Base-by-base conservation (phyloP, 2,329 filamentous ascomycete genomes). In the Elsinoe perseae region DNA sequence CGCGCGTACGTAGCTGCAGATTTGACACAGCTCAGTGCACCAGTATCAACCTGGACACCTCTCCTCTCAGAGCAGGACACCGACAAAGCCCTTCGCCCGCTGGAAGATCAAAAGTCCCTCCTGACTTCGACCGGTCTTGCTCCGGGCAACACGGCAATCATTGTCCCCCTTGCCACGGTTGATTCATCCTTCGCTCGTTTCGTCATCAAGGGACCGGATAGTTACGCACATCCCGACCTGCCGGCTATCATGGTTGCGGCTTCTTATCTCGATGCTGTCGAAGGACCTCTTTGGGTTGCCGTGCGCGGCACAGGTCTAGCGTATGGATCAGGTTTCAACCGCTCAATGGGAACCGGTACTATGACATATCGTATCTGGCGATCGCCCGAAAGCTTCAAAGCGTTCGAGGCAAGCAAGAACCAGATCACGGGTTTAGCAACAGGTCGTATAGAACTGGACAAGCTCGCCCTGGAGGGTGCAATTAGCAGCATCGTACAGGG, bases 261-360 rank as follows among this genome's bases (percentile, higher is more conserved):
- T 50, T 84, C 90, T 18, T 97, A 96, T 68, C 85, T 98, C 59
- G 91, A 96, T 67, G 85, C 90, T 0, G 87, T 95, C 16, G 93
- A 98, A 71, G 93, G 93, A 0, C 93, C 93, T 0, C 81, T 98
- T 28, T 97, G 93, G 92, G 86, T 86, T 61, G 89, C 89, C 0
- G 87, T 97, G 50, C 89, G 93, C 46, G 93, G 93, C 56, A 93
- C 89, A 42, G 93, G 93, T 43, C 83, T 97, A 54, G 93, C 93
- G 0, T 98, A 98, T 67, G 91, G 91, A 54, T 85, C 87, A 0
- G 83, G 80, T 64, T 95, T 97, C 66, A 79, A 79, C 43, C 84
- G 87, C 44, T 86, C 89, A 65, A 75, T 88, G 25, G 89, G 93
- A 65, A 84, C 83, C 1, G 93, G 92, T 2, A 82, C 87, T 50